phyloP scores from a whole-genome alignment of 2,329 filamentous ascomycete genomes.

The Ophiostoma himal-ulmi region DNA sequence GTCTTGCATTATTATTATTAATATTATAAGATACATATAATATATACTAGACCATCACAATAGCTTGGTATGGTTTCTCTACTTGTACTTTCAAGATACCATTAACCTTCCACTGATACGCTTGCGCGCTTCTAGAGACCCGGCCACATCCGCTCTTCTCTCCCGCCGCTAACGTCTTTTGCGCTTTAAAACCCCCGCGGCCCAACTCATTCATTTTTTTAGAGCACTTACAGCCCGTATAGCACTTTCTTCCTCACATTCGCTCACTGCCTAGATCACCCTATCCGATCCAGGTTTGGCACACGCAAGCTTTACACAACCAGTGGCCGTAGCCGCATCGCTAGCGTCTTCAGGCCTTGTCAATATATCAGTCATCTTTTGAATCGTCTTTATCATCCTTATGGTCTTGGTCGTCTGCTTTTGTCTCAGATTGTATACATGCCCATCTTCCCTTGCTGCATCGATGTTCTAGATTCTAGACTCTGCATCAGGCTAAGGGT shows the following conservation, averaged over 20 bases:
- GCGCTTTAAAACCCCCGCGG: conserved; percentile 4
- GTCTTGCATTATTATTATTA: background rate
- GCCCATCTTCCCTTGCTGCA: background rate
- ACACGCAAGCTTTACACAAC: background rate
- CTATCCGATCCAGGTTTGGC: background rate
- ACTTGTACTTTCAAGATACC: background rate
- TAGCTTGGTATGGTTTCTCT: background rate
- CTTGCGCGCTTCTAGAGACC: background rate
- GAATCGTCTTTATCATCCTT: background rate
- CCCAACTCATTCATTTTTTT: background rate
- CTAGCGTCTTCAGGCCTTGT: background rate
- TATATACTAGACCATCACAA: background rate
- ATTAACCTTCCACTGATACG: background rate
- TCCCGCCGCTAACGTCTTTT: conserved; percentile 9
- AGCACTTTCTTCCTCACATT: background rate
- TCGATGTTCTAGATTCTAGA: background rate
- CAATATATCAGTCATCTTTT: background rate
- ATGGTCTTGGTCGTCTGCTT: background rate
- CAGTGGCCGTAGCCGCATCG: background rate
- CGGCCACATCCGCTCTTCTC: conserved; percentile 6
- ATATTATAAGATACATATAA: background rate
- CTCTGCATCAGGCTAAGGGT: background rate
- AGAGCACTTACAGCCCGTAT: background rate
- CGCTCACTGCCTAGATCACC: background rate
- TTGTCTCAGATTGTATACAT: background rate